Evolutionary conservation across 768 basidiomycete genomes (phyloP), one percentile per base, ranked within the genome.

Genomic region (Suillus fuscotomentosus): DNA sequence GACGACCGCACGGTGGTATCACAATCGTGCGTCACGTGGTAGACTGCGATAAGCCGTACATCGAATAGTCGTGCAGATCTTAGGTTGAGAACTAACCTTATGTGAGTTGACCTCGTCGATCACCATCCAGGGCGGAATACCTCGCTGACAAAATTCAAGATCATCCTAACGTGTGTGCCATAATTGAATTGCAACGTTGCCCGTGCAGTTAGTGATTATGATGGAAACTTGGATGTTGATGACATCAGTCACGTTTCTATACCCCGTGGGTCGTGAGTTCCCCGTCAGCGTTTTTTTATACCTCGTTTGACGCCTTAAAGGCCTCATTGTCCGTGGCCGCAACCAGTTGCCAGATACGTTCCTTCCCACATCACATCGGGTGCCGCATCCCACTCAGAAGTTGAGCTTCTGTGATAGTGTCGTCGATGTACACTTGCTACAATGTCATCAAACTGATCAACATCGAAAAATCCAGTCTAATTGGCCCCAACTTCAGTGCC

Each of bases 371-470:
- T 41, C n/a, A 27, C 56, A 38, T 55, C 54, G n/a, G 36, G n/a
- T 20, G 22, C 56, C 24, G 39, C 8, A 10, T 27, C 27, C 14
- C 55, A 57, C 56, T 17, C 38, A 38, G 56, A 57, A 41, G 15
- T 41, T 57, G 17, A 17, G 17, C 57, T 59, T 59, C 57, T 59
- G 57, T 59, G 57, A 59, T 27, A 41, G 39, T 39, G 9, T 27
- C 17, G 15, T 39, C 22, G 22, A 39, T 57, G 6, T 24, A 8
- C n/a, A 39, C 38, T 36, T 56, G 36, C 3, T 8, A 22, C 38
- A 13, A 39, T 41, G 5, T 1, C 14, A 17, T 41, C 22, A 41
- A 36, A 27, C 13, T 39, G 56, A 57, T 17, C 22, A 59, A 41
- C 15, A 57, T 57, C 22, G 39, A 27, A 9, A 57, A 57, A 57